phyloP scores from a whole-genome alignment of 371 early-diverging fungal genomes.

The Saksenaea vasiformis region DNA sequence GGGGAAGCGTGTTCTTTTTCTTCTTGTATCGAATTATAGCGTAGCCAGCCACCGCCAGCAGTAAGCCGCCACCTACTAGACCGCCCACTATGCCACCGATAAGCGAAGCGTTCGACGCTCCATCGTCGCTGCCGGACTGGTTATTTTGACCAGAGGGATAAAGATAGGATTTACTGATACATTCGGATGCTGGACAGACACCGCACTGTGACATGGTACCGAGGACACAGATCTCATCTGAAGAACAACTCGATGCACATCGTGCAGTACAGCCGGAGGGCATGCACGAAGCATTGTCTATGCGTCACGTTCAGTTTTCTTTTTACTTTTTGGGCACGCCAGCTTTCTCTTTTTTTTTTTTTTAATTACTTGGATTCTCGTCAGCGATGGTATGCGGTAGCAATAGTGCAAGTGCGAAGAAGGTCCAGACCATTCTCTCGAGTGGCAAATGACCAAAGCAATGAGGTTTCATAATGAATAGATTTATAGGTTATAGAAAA shows the following conservation, averaged over 20 bases:
- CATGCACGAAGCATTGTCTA: slow-evolving; percentile 14
- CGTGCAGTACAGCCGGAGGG: slow-evolving; percentile 26
- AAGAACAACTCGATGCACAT: slow-evolving; percentile 35
- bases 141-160: neutral
- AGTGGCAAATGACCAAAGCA: neutral
- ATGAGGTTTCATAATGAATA: neutral
- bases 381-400: neutral
- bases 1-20: slow-evolving; percentile 1
- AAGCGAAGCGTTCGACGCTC: neutral
- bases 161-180: slow-evolving; percentile 21
- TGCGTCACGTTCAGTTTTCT: neutral
- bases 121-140: slow-evolving; percentile 9
- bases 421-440: neutral
- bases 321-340: no score
- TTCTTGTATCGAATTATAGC: neutral
- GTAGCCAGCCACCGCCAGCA: slow-evolving; percentile 5
- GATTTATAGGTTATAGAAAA: neutral
- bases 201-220: slow-evolving; percentile 44
- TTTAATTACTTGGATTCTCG: neutral
- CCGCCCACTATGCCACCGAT: slow-evolving; percentile 18
- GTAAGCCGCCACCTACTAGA: slow-evolving; percentile 6
- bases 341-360: neutral
- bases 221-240: slow-evolving; percentile 30
- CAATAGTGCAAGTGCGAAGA: neutral
- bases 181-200: slow-evolving; percentile 40